Base-by-base conservation (phyloP, 768 basidiomycete genomes). In the Mycena floridula region DNA sequence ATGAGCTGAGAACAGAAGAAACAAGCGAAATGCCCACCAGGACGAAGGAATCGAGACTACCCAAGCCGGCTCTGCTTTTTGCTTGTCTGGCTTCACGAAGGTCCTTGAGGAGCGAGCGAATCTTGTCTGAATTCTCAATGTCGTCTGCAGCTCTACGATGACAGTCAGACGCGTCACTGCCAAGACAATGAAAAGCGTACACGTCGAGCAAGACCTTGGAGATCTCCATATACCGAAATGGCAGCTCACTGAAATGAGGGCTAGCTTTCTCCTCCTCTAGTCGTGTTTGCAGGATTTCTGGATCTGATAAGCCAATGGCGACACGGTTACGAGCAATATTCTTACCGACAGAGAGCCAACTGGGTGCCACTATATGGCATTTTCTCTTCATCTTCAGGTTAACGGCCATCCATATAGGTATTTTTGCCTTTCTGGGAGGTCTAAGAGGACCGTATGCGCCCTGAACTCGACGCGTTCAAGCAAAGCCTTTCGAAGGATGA, bases 331-430 rank as follows among this genome's bases (percentile, higher is more conserved):
- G 15, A 28, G 11, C 26, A 66, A n/a, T n/a, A n/a, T n/a, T n/a
- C 86, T 48, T 50, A 94, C 92, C 91, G 32, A 88, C 77, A 50
- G 70, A 79, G 23, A 99, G 69, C 96, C 96, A 99, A 24, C 76
- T 73, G 3, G 96, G 96, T 1, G 91, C 74, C 12, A 97, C 73
- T 40, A 99, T 91, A 53, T 89, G 82, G 50, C 95, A 97, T 64
- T 93, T 94, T 61, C 89, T 87, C 72, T 97, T 96, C 57, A 83
- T 60, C 66, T 99, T 99, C 40, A 98, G 69, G 57, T 95, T 91
- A 3, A 89, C 69, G 0, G 95, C 96, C 72, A 99, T 84, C 96
- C 96, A 99, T 3, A 98, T 68, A 1, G 96, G 96, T n/a, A 98
- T 80, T 52, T 76, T 76, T 27, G 84, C 74, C 61, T 87, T 86